Base-by-base conservation (phyloP, 2,329 filamentous ascomycete genomes). In the Exophiala sideris region DNA sequence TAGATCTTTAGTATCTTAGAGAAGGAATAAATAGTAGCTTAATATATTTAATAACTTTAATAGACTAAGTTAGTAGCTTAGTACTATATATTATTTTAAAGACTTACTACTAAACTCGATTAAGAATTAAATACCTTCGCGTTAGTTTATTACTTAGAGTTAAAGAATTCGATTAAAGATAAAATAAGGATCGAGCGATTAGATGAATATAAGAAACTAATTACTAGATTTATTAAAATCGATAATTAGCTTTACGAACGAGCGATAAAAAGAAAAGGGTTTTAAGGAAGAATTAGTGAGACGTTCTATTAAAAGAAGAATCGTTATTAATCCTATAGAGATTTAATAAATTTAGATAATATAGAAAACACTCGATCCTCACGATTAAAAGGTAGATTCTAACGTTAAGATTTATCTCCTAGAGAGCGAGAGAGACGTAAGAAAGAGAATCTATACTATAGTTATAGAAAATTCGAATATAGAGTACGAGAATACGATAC, bases 361-460 rank as follows among this genome's bases (percentile, higher is more conserved):
- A 44, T 44, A 24, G 14, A 44, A 44, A 6, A 32, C n/a, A 12
- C 5, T 24, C 12, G 14, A 8, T 44, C 11, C 41, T 44, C 14
- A 44, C 20, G n/a, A 44, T 20, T 14, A 32, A 44, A 44, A 12
- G 8, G 12, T 14, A 12, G 29, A 3, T 44, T 44, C 21, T n/a
- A 44, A n/a, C 12, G 41, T 12, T 24, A 44, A n/a, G 21, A 10
- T 3, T 8, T 44, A 44, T 44, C 9, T 2, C 21, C 10, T 24
- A 44, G 29, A n/a, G 20, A 44, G n/a, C 12, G 12, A 32, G 41
- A 44, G 41, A 9, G 20, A 44, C 20, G 21, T 5, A 44, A 44
- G 20, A 44, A 44, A 44, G 41, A 44, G n/a, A 44, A 44, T 9
- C 41, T 44, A 44, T 44, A 29, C 41, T 44, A 44, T 32, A 44